phyloP scores from a whole-genome alignment of 1,139 yeast genomes.

The Pichia sp. region DNA sequence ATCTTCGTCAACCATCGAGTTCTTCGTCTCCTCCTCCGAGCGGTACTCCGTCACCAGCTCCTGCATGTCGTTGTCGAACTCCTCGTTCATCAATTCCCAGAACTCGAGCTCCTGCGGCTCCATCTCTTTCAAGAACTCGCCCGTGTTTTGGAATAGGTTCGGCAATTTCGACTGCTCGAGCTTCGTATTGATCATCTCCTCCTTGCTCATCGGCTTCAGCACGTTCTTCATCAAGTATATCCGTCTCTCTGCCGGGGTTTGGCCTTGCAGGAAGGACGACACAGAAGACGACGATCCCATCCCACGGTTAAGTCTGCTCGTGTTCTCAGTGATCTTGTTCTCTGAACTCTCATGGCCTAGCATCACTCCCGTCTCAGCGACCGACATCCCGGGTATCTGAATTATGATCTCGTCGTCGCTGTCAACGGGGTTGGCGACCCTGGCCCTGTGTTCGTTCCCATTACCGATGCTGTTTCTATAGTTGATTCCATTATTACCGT shows the following conservation, averaged over 20 bases:
- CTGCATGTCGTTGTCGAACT: slow-evolving; percentile 29
- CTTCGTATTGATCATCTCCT: slow-evolving; percentile 23
- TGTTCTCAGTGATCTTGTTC: slow-evolving; percentile 2
- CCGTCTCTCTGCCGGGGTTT: slow-evolving; percentile 21
- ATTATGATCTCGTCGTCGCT: slow-evolving; percentile 18
- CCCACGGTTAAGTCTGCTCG: slow-evolving; percentile 7
- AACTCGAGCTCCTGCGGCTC: slow-evolving; percentile 31
- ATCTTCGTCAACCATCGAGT: slow-evolving; percentile 3
- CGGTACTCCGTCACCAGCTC: slow-evolving; percentile 1
- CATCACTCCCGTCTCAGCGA: slow-evolving; percentile 20
- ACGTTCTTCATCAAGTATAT: slow-evolving; percentile 29
- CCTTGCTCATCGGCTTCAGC: slow-evolving; percentile 25
- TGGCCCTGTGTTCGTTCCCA: too few species aligned
- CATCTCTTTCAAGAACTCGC: slow-evolving; percentile 27
- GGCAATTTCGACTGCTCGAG: slow-evolving; percentile 25
- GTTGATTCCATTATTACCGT: slow-evolving; percentile 10
- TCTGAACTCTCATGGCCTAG: slow-evolving; percentile 14
- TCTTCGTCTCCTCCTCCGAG: neutral
- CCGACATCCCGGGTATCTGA: slow-evolving; percentile 30
- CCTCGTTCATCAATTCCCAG: slow-evolving; percentile 32
- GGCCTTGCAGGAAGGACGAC: too few species aligned
- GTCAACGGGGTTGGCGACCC: too few species aligned
- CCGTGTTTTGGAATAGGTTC: slow-evolving; percentile 27
- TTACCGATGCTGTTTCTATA: neutral
- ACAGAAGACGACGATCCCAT: too few species aligned